Percentiles rank a stretch among this genome's conserved stretches.
Evolutionary conservation across 768 basidiomycete species (phyloP).

Genomic region (Boletus rufocinnamomeus): DNA sequence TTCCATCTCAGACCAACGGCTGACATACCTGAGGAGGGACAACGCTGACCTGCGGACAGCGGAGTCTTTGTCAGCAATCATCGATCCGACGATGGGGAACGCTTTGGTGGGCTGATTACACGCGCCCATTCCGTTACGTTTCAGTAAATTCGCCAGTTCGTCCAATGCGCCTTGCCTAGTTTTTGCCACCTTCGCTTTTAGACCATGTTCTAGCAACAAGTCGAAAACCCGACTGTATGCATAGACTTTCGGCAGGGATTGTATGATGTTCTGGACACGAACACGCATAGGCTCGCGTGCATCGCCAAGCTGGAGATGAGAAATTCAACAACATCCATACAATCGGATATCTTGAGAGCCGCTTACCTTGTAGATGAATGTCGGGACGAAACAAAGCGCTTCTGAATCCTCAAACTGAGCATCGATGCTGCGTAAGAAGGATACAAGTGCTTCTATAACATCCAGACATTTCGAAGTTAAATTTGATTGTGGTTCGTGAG

Average conservation of each 20-base stretch:
- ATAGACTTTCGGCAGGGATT: slow-evolving; percentile 84
- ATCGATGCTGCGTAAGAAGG: slow-evolving; percentile 69
- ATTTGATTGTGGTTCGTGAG: slow-evolving; percentile 90
- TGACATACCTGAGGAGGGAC: slow-evolving; percentile 71
- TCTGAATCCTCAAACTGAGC: slow-evolving; percentile 86
- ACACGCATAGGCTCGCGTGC: slow-evolving; percentile 77
- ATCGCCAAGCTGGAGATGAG: slow-evolving; percentile 77
- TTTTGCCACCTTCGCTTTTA: slow-evolving; percentile 89
- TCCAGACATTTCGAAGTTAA: slow-evolving; percentile 87
- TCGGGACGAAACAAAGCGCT: slow-evolving; percentile 85
- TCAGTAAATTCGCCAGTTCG: slow-evolving; percentile 74
- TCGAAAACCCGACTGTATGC: slow-evolving; percentile 92
- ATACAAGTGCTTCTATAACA: slow-evolving; percentile 74
- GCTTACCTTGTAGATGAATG: slow-evolving; percentile 82
- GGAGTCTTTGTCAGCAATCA: slow-evolving; percentile 89
- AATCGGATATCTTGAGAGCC: background rate
- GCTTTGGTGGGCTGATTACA: slow-evolving; percentile 78
- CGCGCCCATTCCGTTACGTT: slow-evolving; percentile 77
- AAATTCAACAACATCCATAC: slow-evolving; percentile 1
- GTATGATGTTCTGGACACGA: slow-evolving; percentile 83
- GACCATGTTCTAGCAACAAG: slow-evolving; percentile 82
- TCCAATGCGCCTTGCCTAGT: slow-evolving; percentile 87
- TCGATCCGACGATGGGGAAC: slow-evolving; percentile 71
- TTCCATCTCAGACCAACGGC: slow-evolving; percentile 1
- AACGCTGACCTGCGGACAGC: slow-evolving; percentile 87